phyloP scores from a whole-genome alignment of 2,329 filamentous ascomycete species.

The Trichoderma lentiforme region DNA sequence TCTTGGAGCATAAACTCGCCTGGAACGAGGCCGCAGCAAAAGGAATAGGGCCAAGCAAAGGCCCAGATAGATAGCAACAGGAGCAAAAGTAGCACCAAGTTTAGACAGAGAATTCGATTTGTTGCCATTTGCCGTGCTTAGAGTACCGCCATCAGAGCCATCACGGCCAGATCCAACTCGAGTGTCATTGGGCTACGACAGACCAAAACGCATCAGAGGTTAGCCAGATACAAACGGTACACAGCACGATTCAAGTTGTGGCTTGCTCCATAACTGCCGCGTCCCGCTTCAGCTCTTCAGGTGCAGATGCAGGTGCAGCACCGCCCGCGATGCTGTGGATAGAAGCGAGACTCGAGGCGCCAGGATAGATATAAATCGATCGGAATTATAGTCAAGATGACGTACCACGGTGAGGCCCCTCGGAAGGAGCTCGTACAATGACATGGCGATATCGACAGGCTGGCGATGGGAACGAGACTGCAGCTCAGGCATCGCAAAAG shows the following conservation, averaged over 20 bases:
- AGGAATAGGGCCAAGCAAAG: conserved; percentile 52
- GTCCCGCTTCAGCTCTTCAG: conserved; percentile 12
- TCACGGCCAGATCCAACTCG: conserved; percentile 36
- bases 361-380: not conserved
- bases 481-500: conserved; percentile 4
- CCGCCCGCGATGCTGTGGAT: not conserved
- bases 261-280: conserved; percentile 3
- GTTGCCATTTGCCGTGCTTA: conserved; percentile 32
- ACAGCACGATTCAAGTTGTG: conserved; percentile 3
- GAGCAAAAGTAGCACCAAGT: conserved; percentile 50
- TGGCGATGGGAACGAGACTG: conserved; percentile 10
- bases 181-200: conserved; percentile 27
- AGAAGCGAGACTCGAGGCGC: not conserved
- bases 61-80: conserved; percentile 48
- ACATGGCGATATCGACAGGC: conserved; percentile 11
- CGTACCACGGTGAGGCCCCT: conserved; percentile 15
- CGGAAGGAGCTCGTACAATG: conserved; percentile 13
- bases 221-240: not conserved
- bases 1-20: conserved; percentile 55
- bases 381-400: not conserved
- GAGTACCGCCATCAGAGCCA: conserved; percentile 32
- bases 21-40: conserved; percentile 43
- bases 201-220: not conserved
- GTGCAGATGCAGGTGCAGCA: not conserved
- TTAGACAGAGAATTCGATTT: conserved; percentile 37